These are phyloP conservation scores for Ustilago cynodontis DNA, from an alignment of 1,284 basidiomycete genomes.

Conservation along the genomic window DNA sequence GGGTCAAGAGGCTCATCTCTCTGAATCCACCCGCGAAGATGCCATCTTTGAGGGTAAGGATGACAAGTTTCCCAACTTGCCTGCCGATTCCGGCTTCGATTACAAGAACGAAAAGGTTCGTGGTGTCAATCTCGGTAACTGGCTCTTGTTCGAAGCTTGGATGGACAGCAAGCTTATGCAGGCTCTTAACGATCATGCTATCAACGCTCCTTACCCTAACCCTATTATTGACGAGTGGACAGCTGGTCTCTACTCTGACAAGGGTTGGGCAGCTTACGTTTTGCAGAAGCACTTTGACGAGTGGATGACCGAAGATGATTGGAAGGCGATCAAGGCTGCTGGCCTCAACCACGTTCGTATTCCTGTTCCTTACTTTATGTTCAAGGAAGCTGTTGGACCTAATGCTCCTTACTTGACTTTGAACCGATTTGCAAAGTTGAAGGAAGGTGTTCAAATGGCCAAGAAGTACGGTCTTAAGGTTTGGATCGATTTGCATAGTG, in stretches of 20 bases:
- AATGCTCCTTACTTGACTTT: slow-evolving; percentile 89
- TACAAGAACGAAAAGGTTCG: slow-evolving; percentile 58
- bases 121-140: slow-evolving; percentile 67
- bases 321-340: slow-evolving; percentile 74
- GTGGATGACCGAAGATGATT: slow-evolving; percentile 84
- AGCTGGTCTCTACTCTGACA: slow-evolving; percentile 76
- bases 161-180: slow-evolving; percentile 72
- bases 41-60: slow-evolving; percentile 17
- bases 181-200: slow-evolving; percentile 58
- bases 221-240: slow-evolving; percentile 83
- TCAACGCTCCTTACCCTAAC: slow-evolving; percentile 57
- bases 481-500: slow-evolving; percentile 78
- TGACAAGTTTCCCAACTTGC: slow-evolving; percentile 40
- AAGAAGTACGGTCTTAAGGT: slow-evolving; percentile 81
- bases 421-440: slow-evolving; percentile 76
- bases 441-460: slow-evolving; percentile 82
- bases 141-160: slow-evolving; percentile 66
- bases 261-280: slow-evolving; percentile 51
- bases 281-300: slow-evolving; percentile 79
- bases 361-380: slow-evolving; percentile 82
- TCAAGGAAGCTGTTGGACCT: slow-evolving; percentile 85
- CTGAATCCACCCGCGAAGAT: slow-evolving; percentile 27
- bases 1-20: slow-evolving; percentile 48
- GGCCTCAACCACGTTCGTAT: slow-evolving; percentile 80
- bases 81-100: slow-evolving; percentile 55